Evolutionary conservation across 2,329 filamentous ascomycete genomes (phyloP).

Genomic region (Aspergillus eucalypticola): DNA sequence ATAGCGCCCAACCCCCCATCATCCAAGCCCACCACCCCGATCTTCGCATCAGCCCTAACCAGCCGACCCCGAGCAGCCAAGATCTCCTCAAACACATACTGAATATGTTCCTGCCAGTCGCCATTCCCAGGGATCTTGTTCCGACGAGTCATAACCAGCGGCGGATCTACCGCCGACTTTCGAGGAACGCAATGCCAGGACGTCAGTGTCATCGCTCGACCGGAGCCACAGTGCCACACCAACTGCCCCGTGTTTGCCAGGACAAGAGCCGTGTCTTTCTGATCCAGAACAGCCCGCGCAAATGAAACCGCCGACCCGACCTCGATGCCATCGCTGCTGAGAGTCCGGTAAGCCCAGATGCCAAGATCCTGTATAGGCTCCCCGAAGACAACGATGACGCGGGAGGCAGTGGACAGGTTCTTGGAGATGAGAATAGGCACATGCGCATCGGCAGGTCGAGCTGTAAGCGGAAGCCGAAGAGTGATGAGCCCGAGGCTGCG

Average conservation of each 20-base stretch:
- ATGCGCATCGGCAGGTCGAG: slow-evolving; percentile 54
- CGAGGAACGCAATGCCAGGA: slow-evolving; percentile 63
- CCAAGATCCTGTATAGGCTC: slow-evolving; percentile 72
- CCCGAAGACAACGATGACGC: slow-evolving; percentile 73
- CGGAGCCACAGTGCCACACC: slow-evolving; percentile 69
- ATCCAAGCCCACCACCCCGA: slow-evolving; percentile 72
- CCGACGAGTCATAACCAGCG: slow-evolving; percentile 51
- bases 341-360: slow-evolving; percentile 68
- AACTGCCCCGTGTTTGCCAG: slow-evolving; percentile 77
- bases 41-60: slow-evolving; percentile 50
- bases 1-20: slow-evolving; percentile 63
- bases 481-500: slow-evolving; percentile 60
- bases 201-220: slow-evolving; percentile 59
- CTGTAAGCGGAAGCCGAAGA: slow-evolving; percentile 62
- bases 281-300: slow-evolving; percentile 49
- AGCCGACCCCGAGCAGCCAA: slow-evolving; percentile 48
- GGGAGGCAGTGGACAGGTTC: slow-evolving; percentile 57
- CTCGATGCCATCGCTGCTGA: slow-evolving; percentile 65
- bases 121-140: slow-evolving; percentile 67
- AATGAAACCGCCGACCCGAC: slow-evolving; percentile 70
- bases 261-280: slow-evolving; percentile 53
- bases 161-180: slow-evolving; percentile 61
- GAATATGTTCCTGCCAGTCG: slow-evolving; percentile 61
- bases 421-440: slow-evolving; percentile 68
- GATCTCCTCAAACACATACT: slow-evolving; percentile 66